Base-by-base conservation (phyloP, 768 basidiomycete genomes). In the Rhizopogon vesiculosus region DNA sequence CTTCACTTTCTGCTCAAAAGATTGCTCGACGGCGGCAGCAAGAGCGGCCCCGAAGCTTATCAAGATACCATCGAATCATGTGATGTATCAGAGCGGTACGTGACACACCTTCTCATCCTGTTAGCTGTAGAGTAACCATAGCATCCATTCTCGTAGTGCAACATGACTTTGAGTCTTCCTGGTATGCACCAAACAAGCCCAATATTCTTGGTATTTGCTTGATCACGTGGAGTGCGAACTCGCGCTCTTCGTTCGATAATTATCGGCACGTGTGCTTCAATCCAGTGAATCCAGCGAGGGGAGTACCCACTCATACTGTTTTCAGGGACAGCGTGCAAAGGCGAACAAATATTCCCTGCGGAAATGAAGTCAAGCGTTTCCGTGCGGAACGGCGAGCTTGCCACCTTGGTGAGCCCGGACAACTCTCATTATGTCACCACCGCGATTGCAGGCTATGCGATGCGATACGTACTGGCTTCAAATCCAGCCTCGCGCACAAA, bases 301-400 rank as follows among this genome's bases (percentile, higher is more conserved):
- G 6, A 44, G 22, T n/a, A 45, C n/a, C 5, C 29, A 68, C 64
- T 28, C 40, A 59, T 9, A n/a, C 18, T 0, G 56, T 68, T 12
- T 43, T 7, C 56, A 57, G 9, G 54, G 60, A 3, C 43, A 45
- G 4, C 64, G 58, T 39, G 45, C 35, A 38, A 5, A 38, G 9
- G 6, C 29, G 25, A 25, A 31, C 0, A 15, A 56, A 56, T 0
- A 1, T 0, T 9, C 68, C 8, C 4, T 2, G 51, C 1, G 65
- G 65, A 1, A 66, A 66, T 33, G 66, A 66, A 50, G 55, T 56
- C 35, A 68, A 66, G 35, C 64, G 19, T 1, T 68, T 68, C 19
- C 66, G 66, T 1, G 19, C 64, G 7, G 58, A 64, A 1, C 4
- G 2, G 13, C 66, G 66, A 3, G 66, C 59, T 6, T 68, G 66